Evolutionary conservation across 352 stramenopile genomes (phyloP), one percentile per base, ranked within the genome.

Genomic region (Blastocystis sp.): DNA sequence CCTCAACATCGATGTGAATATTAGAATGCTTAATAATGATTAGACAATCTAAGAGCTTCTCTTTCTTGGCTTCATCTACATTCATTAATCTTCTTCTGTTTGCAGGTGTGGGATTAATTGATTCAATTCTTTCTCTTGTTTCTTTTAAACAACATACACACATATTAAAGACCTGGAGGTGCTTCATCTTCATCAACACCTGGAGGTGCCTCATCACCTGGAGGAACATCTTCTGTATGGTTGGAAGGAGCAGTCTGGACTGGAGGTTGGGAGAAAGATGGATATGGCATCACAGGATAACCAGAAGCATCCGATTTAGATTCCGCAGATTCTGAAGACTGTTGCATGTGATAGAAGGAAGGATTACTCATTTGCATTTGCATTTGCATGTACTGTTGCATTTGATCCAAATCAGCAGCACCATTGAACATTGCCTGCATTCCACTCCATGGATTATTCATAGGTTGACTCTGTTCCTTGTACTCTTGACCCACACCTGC

Each of bases 321-420:
- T 42, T 58, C 27, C 14, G 16, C 49, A 14, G 12, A 16, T 51
- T 4, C 39, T 16, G 37, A n/a, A 29, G 39, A 51, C 21, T 32
- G 21, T 3, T 29, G 71, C 14, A 21, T 24, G 16, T 66, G 71
- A 43, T 83, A 83, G 32, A 83, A 83, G 16, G 24, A 24, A 14
- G 43, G 67, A 14, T 58, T 63, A 32, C 14, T 42, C 35, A 78
- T 78, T 42, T 80, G 69, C 42, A 65, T 65, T 56, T 83, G 71
- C 49, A 65, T 66, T 56, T 83, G 71, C 71, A 83, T 83, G 32
- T 65, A 83, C 49, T 83, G 46, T 37, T 83, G 42, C 49, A 83
- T n/a, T 54, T 83, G 71, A 35, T 66, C 27, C 21, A 83, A 14
- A 37, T 83, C 71, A 21, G 58, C 21, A 42, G 42, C 49, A 12